A percentile compares a stretch with the other conserved stretches of the same genome.
Evolutionary conservation across 1,284 basidiomycete genomes (phyloP).

Genomic region (Kwoniella shivajii): DNA sequence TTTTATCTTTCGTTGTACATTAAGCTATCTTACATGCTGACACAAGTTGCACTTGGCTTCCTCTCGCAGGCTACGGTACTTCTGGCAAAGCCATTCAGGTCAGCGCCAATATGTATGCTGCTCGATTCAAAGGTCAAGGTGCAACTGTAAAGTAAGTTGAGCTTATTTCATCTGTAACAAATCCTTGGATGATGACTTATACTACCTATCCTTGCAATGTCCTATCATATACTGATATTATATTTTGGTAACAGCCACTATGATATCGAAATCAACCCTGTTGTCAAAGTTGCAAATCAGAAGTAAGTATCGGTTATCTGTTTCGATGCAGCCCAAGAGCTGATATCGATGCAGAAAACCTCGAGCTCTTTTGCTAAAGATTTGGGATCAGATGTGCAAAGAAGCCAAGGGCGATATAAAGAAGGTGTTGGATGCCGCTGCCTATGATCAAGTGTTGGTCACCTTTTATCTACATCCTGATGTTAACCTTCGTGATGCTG

Average conservation of each 20-base stretch:
- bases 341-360: constrained; percentile 38
- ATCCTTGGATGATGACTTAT: neutral
- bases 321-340: neutral
- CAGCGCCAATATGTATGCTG: constrained; percentile 49
- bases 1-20: neutral
- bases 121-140: constrained; percentile 38
- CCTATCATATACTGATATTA: neutral
- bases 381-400: constrained; percentile 39
- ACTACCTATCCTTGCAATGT: neutral
- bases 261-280: constrained; percentile 49
- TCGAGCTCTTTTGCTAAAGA: constrained; percentile 38
- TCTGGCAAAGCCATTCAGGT: constrained; percentile 40
- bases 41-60: too few species aligned
- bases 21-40: neutral
- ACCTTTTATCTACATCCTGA: neutral
- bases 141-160: constrained; percentile 31
- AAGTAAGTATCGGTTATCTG: constrained; percentile 25
- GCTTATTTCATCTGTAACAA: neutral
- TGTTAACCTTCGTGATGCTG: constrained; percentile 2
- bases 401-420: constrained; percentile 37
- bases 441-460: constrained; percentile 46
- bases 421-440: constrained; percentile 38
- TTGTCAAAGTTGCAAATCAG: constrained; percentile 43
- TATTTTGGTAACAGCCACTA: constrained; percentile 38
- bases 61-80: constrained; percentile 37